A percentile compares a stretch with the other conserved stretches of the same genome.
Evolutionary conservation across 108 stramenopile genomes (phyloP).

Genomic region (Skeletonema menzelii): DNA sequence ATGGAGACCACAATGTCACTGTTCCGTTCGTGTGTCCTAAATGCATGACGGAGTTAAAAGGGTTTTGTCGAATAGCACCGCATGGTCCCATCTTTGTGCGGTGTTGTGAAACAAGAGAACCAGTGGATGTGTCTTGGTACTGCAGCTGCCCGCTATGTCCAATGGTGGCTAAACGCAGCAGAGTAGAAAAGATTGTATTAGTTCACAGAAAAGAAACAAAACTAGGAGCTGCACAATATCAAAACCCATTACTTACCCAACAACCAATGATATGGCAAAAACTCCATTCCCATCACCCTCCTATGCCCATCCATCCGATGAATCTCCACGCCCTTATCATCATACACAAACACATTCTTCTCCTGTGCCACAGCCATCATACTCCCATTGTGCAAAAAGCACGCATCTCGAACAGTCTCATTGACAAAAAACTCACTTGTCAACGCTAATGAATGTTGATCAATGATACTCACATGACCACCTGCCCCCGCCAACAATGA

Average conservation of each 20-base stretch:
- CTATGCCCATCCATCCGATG: conserved; percentile 87
- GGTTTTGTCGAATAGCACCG: conserved; percentile 88
- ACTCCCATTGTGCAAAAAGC: conserved; percentile 92
- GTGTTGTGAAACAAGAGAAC: conserved; percentile 82
- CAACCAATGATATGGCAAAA: conserved; percentile 98
- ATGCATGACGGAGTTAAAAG: conserved; percentile 90
- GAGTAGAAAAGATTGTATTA: not conserved
- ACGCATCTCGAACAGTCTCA: conserved; percentile 86
- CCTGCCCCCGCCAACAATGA: conserved; percentile 48
- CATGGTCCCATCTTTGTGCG: conserved; percentile 83
- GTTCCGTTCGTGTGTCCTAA: conserved; percentile 96
- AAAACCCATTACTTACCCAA: conserved; percentile 46
- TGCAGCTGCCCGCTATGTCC: conserved; percentile 85
- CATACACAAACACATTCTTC: conserved; percentile 97
- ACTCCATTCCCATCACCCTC: conserved; percentile 85
- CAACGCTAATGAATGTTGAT: conserved; percentile 62
- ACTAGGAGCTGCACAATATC: not conserved
- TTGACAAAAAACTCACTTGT: conserved; percentile 77
- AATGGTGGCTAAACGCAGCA: conserved; percentile 50
- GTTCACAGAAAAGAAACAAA: not conserved
- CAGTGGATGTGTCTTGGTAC: conserved; percentile 98
- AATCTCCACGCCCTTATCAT: conserved; percentile 92
- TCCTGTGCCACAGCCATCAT: conserved; percentile 95
- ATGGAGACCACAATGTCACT: conserved; percentile 97
- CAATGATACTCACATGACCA: conserved; percentile 81